Conservation (phyloP, 1,284 basidiomycete genomes). For the Sphaerobolus stellatus region DNA sequence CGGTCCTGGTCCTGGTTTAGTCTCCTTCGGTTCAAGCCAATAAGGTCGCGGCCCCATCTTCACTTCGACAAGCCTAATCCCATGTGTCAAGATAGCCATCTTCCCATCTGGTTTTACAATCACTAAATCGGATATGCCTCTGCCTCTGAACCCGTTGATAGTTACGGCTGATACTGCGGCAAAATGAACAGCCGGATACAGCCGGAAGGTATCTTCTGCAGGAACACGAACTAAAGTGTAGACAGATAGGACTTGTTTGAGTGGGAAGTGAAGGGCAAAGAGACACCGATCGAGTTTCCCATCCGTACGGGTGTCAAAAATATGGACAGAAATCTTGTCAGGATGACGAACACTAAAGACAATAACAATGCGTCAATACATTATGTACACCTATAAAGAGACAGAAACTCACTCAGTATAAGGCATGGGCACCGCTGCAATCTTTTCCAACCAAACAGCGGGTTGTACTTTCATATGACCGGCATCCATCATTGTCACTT, state of each 20-base stretch:
- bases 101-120: slow-evolving; percentile 54
- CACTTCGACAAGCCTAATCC: slow-evolving; percentile 48
- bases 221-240: slow-evolving; percentile 43
- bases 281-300: slow-evolving; percentile 48
- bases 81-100: slow-evolving; percentile 61
- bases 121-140: slow-evolving; percentile 67
- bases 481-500: slow-evolving; percentile 43
- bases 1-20: slow-evolving; percentile 13
- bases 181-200: slow-evolving; percentile 40
- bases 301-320: slow-evolving; percentile 69
- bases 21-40: not conserved
- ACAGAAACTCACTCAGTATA: slow-evolving; percentile 50
- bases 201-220: slow-evolving; percentile 42
- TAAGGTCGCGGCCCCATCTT: slow-evolving; percentile 16
- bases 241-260: slow-evolving; percentile 45
- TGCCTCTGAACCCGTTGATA: slow-evolving; percentile 60
- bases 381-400: slow-evolving; percentile 3
- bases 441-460: slow-evolving; percentile 63
- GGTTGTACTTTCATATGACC: slow-evolving; percentile 62
- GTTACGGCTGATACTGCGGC: slow-evolving; percentile 55
- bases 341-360: slow-evolving; percentile 32
- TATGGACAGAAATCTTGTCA: slow-evolving; percentile 53
- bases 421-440: slow-evolving; percentile 52
- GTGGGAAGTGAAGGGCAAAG: slow-evolving; percentile 59
- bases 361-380: slow-evolving; percentile 9